Conservation (phyloP, 148 eudicot genomes). For the Vaccinium macrocarpon region DNA sequence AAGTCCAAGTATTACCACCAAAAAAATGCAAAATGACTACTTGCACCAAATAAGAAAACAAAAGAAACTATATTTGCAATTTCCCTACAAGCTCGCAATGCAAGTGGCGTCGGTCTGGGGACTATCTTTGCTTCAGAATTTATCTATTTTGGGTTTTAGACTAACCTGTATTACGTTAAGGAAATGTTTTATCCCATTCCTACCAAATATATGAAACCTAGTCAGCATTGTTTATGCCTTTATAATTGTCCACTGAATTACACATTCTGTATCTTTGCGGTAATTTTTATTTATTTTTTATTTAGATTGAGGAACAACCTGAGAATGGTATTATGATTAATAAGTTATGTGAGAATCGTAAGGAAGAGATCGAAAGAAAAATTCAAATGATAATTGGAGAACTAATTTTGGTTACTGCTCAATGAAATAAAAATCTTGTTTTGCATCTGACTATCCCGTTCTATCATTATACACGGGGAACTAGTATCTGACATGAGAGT, state of each 20-base stretch:
- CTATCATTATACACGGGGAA: not conserved
- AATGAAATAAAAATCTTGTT: not conserved
- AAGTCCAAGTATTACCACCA: not conserved
- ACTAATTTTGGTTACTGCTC: not conserved
- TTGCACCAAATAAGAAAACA: not conserved
- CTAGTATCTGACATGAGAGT: not conserved
- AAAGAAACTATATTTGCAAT: not conserved
- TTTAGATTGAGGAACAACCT: not conserved
- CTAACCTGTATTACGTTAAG: not conserved
- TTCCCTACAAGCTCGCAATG: not conserved
- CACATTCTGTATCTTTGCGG: not conserved
- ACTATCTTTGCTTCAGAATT: not conserved
- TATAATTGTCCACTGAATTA: not conserved
- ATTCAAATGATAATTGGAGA: not conserved
- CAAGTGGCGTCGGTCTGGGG: not conserved
- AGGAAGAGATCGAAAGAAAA: not conserved
- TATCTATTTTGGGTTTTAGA: not conserved
- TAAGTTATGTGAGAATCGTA: not conserved
- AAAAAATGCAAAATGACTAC: constrained; percentile 2
- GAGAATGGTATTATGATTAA: not conserved
- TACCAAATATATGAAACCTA: not conserved
- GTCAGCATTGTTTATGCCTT: not conserved
- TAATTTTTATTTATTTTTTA: not conserved
- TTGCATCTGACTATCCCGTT: not conserved
- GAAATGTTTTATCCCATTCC: not conserved